phyloP scores from a whole-genome alignment of 73 alveolate species.

The Uronychia setigera region DNA sequence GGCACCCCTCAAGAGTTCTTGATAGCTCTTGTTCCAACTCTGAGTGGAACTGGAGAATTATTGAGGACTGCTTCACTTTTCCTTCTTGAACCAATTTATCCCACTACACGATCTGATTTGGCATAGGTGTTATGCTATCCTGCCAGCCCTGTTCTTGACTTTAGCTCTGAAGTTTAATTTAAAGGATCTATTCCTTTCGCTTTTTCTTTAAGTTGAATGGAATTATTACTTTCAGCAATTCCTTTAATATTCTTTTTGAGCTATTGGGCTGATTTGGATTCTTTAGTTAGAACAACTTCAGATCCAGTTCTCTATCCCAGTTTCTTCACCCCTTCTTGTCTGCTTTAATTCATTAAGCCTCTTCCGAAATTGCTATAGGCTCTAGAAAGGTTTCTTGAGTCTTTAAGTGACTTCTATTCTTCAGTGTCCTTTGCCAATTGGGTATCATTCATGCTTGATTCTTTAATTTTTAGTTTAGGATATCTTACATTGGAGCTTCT shows the following conservation, averaged over 20 bases:
- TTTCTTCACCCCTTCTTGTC: not conserved
- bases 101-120: not conserved
- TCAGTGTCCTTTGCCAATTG: not conserved
- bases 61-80: not conserved
- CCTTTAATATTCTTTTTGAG: not conserved
- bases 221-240: not conserved
- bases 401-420: not conserved
- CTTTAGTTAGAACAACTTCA: too few relatives aligned
- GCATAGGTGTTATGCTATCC: not conserved
- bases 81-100: not conserved
- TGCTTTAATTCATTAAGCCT: not conserved
- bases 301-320: too few relatives aligned
- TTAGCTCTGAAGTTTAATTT: not conserved
- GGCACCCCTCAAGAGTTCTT: not conserved
- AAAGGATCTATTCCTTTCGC: not conserved
- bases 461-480: not conserved
- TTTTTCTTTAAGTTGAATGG: too few relatives aligned
- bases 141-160: not conserved
- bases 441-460: not conserved
- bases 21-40: not conserved
- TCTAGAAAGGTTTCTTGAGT: not conserved
- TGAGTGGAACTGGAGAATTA: not conserved
- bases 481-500: not conserved
- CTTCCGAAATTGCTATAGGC: not conserved
- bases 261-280: not conserved